Evolutionary conservation across 2,329 filamentous ascomycete species (phyloP).

Genomic region (Xylaria sp.): DNA sequence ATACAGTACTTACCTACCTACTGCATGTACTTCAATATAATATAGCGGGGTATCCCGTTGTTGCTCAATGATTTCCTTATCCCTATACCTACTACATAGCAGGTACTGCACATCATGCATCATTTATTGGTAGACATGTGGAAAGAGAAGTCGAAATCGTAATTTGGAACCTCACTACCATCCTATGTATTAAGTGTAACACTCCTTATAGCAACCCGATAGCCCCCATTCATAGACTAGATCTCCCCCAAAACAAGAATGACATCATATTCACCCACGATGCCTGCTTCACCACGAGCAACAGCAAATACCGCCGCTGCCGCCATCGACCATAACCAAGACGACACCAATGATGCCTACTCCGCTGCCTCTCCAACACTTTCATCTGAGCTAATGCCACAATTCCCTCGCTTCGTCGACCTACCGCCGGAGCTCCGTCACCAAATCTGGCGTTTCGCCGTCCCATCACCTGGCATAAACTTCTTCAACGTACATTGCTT

Average conservation of each 20-base stretch:
- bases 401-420: constrained; percentile 41
- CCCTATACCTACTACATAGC: too few species aligned
- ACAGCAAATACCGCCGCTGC: neutral
- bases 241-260: neutral
- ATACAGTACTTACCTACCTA: too few species aligned
- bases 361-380: neutral
- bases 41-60: too few species aligned
- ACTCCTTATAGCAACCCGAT: neutral
- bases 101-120: too few species aligned
- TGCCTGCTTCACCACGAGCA: neutral
- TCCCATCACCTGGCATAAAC: constrained; percentile 47
- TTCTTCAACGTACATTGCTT: constrained; percentile 51
- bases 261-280: constrained; percentile 17
- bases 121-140: too few species aligned
- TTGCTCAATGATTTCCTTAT: too few species aligned
- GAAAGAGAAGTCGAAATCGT: too few species aligned
- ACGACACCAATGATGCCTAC: neutral
- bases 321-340: neutral
- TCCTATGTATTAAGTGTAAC: neutral
- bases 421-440: constrained; percentile 48
- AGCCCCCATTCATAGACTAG: neutral
- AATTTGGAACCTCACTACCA: neutral
- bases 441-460: constrained; percentile 44
- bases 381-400: neutral
- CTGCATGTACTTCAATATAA: too few species aligned